These are phyloP conservation scores for Pleurotus sapidus DNA, from an alignment of 768 basidiomycete genomes.

Conservation along the genomic window DNA sequence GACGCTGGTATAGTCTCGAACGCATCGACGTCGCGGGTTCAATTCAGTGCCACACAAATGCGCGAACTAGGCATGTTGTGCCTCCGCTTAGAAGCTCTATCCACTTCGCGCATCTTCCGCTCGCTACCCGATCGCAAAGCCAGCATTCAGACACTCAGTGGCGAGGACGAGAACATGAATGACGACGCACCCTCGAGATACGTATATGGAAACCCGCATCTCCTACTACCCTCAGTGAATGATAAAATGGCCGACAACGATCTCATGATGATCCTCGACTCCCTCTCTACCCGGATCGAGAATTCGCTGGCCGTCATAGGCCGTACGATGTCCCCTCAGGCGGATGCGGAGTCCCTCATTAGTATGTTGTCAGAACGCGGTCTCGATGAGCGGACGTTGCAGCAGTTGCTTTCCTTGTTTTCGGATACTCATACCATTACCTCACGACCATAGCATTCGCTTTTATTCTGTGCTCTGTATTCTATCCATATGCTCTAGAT, in stretches of 20 bases:
- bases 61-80: conserved; percentile 70
- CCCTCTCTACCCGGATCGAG: conserved; percentile 70
- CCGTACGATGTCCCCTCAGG: conserved; percentile 20
- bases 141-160: conserved; percentile 30
- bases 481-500: no score
- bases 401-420: conserved; percentile 29
- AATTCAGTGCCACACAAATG: conserved; percentile 73
- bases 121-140: conserved; percentile 41
- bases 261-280: conserved; percentile 72
- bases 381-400: conserved; percentile 48
- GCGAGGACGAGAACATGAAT: conserved; percentile 12
- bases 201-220: conserved; percentile 57
- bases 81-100: conserved; percentile 76
- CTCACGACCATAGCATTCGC: no score
- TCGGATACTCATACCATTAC: no score
- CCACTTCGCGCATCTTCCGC: conserved; percentile 59
- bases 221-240: conserved; percentile 65
- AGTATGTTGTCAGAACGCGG: conserved; percentile 32
- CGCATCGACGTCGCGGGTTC: conserved; percentile 48
- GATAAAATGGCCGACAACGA: conserved; percentile 73
- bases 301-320: conserved; percentile 53
- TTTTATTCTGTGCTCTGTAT: no score
- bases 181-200: conserved; percentile 30
- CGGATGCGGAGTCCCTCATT: conserved; percentile 28
- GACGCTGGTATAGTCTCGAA: conserved; percentile 26